Evolutionary conservation across 2,329 filamentous ascomycete genomes (phyloP).

Genomic region (Alternaria atra): DNA sequence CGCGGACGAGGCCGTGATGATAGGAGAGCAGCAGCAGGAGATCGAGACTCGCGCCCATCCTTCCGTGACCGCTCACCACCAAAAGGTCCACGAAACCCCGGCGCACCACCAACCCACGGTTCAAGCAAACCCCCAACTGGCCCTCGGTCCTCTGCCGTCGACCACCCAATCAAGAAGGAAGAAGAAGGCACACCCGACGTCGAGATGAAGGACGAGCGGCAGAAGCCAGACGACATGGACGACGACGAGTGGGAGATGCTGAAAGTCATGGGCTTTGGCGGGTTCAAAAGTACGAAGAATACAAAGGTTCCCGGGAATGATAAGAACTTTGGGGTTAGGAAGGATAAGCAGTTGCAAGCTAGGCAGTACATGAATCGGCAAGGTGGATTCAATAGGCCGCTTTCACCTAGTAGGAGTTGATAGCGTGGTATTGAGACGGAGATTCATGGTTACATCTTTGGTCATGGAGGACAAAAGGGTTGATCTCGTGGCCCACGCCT

Average conservation of each 20-base stretch:
- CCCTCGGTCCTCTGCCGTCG: conserved; percentile 10
- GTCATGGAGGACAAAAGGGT: too few species aligned
- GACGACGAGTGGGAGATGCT: conserved; percentile 79
- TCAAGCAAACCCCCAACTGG: conserved; percentile 14
- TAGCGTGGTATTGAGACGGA: neutral
- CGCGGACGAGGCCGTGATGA: conserved; percentile 25
- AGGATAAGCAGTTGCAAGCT: conserved; percentile 95
- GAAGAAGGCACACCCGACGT: conserved; percentile 33
- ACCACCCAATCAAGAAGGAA: conserved; percentile 17
- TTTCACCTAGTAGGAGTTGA: conserved; percentile 59
- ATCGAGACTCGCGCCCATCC: conserved; percentile 18
- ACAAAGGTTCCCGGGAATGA: conserved; percentile 88
- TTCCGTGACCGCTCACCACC: conserved; percentile 29
- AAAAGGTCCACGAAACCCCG: conserved; percentile 34
- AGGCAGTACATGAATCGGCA: conserved; percentile 95
- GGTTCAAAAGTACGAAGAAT: conserved; percentile 86
- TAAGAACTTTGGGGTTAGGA: conserved; percentile 78
- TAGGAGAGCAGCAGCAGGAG: conserved; percentile 15
- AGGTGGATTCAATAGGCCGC: conserved; percentile 81
- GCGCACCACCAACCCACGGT: conserved; percentile 15
- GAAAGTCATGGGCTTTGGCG: conserved; percentile 88
- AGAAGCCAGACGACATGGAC: conserved; percentile 55
- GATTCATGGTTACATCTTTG: too few species aligned
- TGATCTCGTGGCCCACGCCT: neutral
- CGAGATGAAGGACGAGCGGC: conserved; percentile 39